Evolutionary conservation across 371 early-diverging fungal genomes (phyloP).

Genomic region (Rhizopus stolonifer): DNA sequence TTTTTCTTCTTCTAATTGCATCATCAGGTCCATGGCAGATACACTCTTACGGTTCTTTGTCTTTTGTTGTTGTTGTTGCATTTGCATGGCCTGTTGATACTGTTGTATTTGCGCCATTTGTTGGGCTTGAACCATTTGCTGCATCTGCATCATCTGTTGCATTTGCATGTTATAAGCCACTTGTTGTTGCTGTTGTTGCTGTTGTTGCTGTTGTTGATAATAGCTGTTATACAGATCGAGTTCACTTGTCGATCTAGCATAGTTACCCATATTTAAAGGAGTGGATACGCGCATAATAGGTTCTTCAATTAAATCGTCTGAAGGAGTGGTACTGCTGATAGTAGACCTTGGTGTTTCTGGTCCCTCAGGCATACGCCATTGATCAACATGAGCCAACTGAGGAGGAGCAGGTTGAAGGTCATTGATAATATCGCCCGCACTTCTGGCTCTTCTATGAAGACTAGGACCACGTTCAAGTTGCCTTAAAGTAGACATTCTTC

Average conservation of each 20-base stretch:
- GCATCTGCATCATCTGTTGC: constrained; percentile 28
- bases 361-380: constrained; percentile 28
- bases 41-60: constrained; percentile 36
- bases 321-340: constrained; percentile 1
- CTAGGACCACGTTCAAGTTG: constrained; percentile 31
- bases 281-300: constrained; percentile 7
- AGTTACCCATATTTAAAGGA: constrained; percentile 1
- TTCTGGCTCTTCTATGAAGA: constrained; percentile 28
- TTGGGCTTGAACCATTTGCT: constrained; percentile 26
- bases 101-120: constrained; percentile 32
- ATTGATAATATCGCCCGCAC: constrained; percentile 22
- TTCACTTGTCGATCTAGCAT: constrained; percentile 31
- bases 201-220: constrained; percentile 4
- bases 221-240: constrained; percentile 34
- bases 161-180: constrained; percentile 34
- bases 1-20: constrained; percentile 45
- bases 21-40: constrained; percentile 48
- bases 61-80: constrained; percentile 31
- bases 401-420: neutral
- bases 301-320: constrained; percentile 15
- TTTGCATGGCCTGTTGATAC: constrained; percentile 36
- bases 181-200: constrained; percentile 8
- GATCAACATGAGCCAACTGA: constrained; percentile 17
- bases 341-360: constrained; percentile 15
- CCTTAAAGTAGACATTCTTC: constrained; percentile 31